Percentiles rank a stretch among this genome's conserved stretches.
phyloP scores from a whole-genome alignment of 176 grass and related monocot genomes.

The Carex pumila region DNA sequence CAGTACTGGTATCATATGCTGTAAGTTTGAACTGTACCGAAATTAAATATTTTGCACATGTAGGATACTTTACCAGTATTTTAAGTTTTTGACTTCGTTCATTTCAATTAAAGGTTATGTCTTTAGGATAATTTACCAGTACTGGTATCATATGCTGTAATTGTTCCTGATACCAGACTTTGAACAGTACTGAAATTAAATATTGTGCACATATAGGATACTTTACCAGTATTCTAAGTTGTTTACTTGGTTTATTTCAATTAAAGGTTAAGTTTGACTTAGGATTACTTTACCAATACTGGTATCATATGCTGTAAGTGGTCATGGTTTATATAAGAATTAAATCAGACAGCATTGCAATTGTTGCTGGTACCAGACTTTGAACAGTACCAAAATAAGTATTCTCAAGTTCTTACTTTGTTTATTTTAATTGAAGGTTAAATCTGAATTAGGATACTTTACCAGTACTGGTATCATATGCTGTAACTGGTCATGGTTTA shows the following conservation, averaged over 20 bases:
- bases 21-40: background rate
- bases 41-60: background rate
- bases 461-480: background rate
- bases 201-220: no score
- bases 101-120: background rate
- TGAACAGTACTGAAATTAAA: background rate
- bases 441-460: background rate
- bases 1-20: no score
- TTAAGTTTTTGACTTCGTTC: conserved; percentile 5
- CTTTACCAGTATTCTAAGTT: conserved; percentile 1
- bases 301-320: background rate
- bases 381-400: background rate
- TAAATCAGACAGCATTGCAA: background rate
- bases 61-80: background rate
- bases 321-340: conserved; percentile 2
- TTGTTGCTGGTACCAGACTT: background rate
- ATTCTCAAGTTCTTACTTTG: background rate
- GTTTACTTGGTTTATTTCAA: background rate
- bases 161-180: background rate
- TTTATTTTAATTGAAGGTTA: background rate
- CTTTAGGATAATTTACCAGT: background rate
- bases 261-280: background rate
- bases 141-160: background rate
- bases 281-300: background rate
- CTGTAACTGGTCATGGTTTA: background rate